A percentile compares a stretch with the other conserved stretches of the same genome.
phyloP scores from a whole-genome alignment of 768 basidiomycete genomes.

The Fomitopsis pulvina region DNA sequence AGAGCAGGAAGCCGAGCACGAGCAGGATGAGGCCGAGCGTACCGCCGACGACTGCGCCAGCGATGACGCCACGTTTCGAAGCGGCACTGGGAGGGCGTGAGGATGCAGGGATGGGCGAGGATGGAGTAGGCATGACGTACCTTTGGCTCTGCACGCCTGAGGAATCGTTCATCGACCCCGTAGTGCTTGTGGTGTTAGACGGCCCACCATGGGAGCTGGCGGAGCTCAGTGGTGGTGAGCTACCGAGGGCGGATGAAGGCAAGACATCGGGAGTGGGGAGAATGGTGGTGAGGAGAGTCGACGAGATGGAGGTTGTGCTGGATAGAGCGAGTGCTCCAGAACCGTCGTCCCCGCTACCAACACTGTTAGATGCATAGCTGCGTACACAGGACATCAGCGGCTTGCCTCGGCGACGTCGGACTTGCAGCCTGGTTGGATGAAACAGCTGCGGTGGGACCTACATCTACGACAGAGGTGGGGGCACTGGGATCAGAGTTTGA shows the following conservation, averaged over 20 bases:
- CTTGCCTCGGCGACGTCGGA: too few species aligned
- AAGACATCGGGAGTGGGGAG: too few species aligned
- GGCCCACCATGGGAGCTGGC: not conserved
- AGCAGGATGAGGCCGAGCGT: not conserved
- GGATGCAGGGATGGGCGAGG: not conserved
- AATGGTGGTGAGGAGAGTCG: not conserved
- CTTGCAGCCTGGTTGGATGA: too few species aligned
- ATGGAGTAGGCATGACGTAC: not conserved
- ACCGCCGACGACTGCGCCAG: constrained; percentile 1
- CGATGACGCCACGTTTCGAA: not conserved
- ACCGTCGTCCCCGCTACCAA: not conserved
- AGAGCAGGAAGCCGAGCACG: not conserved
- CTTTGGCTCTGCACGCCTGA: not conserved
- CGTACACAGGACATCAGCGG: not conserved
- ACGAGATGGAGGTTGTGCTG: not conserved
- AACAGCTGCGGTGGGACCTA: not conserved
- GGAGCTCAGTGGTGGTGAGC: not conserved
- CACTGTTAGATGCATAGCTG: not conserved
- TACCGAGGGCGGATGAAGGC: too few species aligned
- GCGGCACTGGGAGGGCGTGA: not conserved
- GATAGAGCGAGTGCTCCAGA: not conserved
- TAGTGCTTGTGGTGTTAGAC: not conserved
- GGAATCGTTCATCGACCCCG: not conserved
- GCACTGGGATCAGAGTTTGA: too few species aligned
- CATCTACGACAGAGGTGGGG: too few species aligned